Percentiles rank a stretch among this genome's conserved stretches.
phyloP scores from a whole-genome alignment of 129 eudicot genomes.

The Saposhnikovia divaricata region DNA sequence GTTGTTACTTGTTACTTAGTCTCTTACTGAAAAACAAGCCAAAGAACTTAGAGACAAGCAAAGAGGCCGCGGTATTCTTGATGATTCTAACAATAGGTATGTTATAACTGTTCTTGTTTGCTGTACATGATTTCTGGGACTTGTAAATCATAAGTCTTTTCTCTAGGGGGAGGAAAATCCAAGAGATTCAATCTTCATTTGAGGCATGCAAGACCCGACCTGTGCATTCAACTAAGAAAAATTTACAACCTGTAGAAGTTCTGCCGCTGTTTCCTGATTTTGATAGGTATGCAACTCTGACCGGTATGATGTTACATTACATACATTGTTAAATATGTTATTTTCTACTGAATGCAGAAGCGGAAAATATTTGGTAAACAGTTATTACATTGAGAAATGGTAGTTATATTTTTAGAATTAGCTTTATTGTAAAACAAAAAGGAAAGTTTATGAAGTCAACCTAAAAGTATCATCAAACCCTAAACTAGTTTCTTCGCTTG shows the following conservation, averaged over 20 bases:
- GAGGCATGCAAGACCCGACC: constrained; percentile 80
- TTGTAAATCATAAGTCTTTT: background rate
- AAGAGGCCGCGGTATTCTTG: constrained; percentile 52
- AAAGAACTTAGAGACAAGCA: constrained; percentile 72
- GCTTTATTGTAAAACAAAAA: background rate
- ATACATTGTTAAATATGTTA: background rate
- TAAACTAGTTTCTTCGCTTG: background rate
- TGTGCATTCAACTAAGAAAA: constrained; percentile 74
- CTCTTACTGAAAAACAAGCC: constrained; percentile 86
- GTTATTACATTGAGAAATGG: background rate
- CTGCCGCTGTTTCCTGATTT: constrained; percentile 81
- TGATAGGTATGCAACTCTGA: constrained; percentile 49
- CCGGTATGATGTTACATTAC: too few relatives aligned
- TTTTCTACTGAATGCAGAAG: background rate
- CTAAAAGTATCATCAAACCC: background rate
- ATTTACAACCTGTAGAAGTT: constrained; percentile 60
- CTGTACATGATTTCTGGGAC: background rate
- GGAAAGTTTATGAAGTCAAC: background rate
- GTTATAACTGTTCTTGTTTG: constrained; percentile 6
- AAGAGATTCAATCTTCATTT: constrained; percentile 77
- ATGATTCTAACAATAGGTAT: constrained; percentile 61
- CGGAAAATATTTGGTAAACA: background rate
- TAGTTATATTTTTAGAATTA: background rate
- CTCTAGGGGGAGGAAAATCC: constrained; percentile 68
- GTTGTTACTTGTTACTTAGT: constrained; percentile 22